These are phyloP conservation scores for Linnemannia schmuckeri DNA, from an alignment of 192 early-diverging fungal genomes.

Conservation along the genomic window DNA sequence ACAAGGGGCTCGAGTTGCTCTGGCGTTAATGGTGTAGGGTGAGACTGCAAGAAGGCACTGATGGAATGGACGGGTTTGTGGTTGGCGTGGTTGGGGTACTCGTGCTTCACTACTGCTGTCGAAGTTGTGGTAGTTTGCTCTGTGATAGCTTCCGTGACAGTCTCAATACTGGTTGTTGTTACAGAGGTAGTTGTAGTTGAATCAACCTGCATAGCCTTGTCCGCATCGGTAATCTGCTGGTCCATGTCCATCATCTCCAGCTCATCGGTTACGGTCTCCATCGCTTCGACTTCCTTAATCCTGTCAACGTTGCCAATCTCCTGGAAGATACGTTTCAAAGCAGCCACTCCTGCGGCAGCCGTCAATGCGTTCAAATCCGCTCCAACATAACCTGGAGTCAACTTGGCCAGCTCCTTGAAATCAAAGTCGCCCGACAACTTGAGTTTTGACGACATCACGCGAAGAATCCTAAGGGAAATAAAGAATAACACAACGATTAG, in stretches of 20 bases:
- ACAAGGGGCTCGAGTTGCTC: constrained; percentile 86
- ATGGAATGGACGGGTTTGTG: constrained; percentile 74
- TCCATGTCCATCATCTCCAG: constrained; percentile 61
- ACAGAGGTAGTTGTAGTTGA: constrained; percentile 22
- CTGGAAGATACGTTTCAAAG: constrained; percentile 85
- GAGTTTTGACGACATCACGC: constrained; percentile 82
- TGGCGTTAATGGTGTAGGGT: constrained; percentile 80
- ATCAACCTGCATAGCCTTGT: constrained; percentile 21
- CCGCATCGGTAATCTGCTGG: constrained; percentile 7
- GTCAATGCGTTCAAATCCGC: constrained; percentile 95
- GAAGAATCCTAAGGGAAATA: constrained; percentile 72
- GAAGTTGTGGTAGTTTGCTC: neutral
- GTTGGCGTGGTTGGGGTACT: constrained; percentile 23
- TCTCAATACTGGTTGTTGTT: constrained; percentile 32
- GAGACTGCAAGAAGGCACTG: constrained; percentile 76
- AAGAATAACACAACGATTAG: neutral
- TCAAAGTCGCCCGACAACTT: constrained; percentile 88
- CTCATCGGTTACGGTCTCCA: constrained; percentile 24
- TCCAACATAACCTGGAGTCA: constrained; percentile 98
- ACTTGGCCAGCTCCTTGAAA: constrained; percentile 82
- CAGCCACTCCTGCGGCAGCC: constrained; percentile 91
- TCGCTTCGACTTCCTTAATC: constrained; percentile 32
- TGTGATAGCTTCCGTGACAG: constrained; percentile 8
- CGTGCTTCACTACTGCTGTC: neutral
- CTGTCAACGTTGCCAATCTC: constrained; percentile 56